Percentiles rank a stretch among this genome's conserved stretches.
These are phyloP conservation scores for Tricholoma flavovirens DNA, from an alignment of 768 basidiomycete genomes.

Conservation along the genomic window DNA sequence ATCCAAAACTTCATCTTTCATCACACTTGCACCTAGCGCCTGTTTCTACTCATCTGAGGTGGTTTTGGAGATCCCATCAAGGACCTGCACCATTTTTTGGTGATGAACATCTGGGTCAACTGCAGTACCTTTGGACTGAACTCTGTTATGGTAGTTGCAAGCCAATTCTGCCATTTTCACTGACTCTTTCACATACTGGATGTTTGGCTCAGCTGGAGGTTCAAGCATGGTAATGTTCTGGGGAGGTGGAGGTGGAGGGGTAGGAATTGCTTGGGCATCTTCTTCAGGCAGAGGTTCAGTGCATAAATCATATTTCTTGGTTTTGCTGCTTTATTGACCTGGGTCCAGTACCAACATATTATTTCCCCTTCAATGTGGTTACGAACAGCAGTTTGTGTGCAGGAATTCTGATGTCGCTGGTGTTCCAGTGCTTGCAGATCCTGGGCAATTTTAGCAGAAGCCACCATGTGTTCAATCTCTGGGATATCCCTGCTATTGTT, in stretches of 20 bases:
- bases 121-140: not conserved
- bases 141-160: not conserved
- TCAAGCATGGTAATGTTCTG: too few species aligned
- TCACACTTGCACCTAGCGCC: not conserved
- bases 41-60: not conserved
- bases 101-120: too few species aligned
- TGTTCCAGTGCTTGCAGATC: not conserved
- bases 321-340: slow-evolving; percentile 5
- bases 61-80: not conserved
- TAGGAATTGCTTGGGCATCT: not conserved
- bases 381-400: slow-evolving; percentile 1
- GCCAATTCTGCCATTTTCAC: slow-evolving; percentile 3
- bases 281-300: not conserved
- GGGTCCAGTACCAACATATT: slow-evolving; percentile 6
- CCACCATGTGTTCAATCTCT: not conserved
- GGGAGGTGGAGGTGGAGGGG: too few species aligned
- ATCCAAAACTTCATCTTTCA: slow-evolving; percentile 1
- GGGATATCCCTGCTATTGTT: slow-evolving; percentile 1
- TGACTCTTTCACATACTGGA: not conserved
- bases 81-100: not conserved
- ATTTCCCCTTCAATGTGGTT: slow-evolving; percentile 10
- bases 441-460: too few species aligned
- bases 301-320: slow-evolving; percentile 9
- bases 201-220: too few species aligned
- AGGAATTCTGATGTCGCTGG: slow-evolving; percentile 3